Percentiles rank a stretch among this genome's conserved stretches.
Conservation (phyloP, 1,139 yeast species). For the Lizanozyma gosingica region DNA sequence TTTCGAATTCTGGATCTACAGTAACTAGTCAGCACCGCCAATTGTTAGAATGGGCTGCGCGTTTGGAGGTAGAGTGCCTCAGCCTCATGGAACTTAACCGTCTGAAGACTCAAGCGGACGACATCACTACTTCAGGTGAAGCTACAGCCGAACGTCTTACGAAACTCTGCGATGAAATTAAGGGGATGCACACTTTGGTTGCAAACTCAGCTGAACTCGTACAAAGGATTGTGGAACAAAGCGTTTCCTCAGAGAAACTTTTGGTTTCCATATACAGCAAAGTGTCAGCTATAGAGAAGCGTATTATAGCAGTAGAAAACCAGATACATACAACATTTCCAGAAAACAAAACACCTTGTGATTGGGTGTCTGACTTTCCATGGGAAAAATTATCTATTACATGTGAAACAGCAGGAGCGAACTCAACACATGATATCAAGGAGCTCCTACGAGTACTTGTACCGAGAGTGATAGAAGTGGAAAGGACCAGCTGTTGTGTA, state of each 20-base stretch:
- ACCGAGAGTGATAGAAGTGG: background rate
- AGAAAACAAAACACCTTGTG: background rate
- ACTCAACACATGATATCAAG: background rate
- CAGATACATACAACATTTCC: too few relatives aligned
- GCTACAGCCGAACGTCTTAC: too few relatives aligned
- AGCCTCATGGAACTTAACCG: constrained; percentile 8
- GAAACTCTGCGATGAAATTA: too few relatives aligned
- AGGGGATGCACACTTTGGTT: too few relatives aligned
- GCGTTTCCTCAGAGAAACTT: background rate
- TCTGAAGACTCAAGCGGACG: background rate
- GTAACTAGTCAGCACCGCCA: background rate
- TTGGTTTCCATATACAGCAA: background rate
- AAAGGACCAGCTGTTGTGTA: background rate
- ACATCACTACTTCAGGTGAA: background rate
- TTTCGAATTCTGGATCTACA: too few relatives aligned
- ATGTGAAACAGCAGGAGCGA: background rate
- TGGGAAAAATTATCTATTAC: background rate
- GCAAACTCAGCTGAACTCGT: background rate
- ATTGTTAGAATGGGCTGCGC: background rate
- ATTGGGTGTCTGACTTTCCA: background rate
- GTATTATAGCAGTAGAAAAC: background rate
- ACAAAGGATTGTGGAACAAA: background rate
- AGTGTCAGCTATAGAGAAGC: background rate
- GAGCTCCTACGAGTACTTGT: background rate
- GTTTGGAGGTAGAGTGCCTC: constrained; percentile 3